Conservation (phyloP, 2,329 filamentous ascomycete species). For the Fusarium sp. region DNA sequence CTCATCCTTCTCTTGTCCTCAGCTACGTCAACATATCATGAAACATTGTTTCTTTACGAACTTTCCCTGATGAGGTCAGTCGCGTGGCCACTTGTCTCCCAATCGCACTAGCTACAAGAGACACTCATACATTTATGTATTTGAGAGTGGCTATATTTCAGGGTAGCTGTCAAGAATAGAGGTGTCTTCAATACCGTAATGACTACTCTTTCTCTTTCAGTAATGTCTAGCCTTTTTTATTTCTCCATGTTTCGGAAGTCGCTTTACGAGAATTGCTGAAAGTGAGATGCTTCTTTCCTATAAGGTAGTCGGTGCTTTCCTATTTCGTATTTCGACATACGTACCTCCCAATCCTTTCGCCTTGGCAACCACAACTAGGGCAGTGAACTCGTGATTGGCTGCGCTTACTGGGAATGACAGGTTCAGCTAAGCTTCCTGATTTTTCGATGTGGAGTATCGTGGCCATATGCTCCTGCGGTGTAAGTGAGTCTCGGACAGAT, state of each 20-base stretch:
- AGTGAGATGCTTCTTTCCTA: background rate
- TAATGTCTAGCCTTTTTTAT: background rate
- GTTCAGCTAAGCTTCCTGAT: background rate
- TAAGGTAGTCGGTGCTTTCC: background rate
- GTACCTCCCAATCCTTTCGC: background rate
- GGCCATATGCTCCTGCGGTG: background rate
- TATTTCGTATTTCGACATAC: background rate
- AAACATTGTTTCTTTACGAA: background rate
- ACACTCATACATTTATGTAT: background rate
- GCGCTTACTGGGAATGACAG: no score
- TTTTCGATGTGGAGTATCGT: background rate
- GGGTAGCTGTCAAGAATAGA: background rate
- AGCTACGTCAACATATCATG: background rate
- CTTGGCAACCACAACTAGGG: background rate
- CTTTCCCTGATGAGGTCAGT: fast-evolving
- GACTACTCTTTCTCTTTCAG: no score
- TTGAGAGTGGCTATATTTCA: background rate
- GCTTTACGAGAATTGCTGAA: background rate
- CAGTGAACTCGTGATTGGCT: background rate
- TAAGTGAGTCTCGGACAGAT: background rate
- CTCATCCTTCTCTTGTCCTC: background rate
- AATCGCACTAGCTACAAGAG: background rate
- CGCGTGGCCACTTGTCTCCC: background rate
- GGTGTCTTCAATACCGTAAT: no score
- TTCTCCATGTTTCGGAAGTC: background rate